phyloP scores from a whole-genome alignment of 2,329 filamentous ascomycete genomes.

The Lasiodiplodia citricola region DNA sequence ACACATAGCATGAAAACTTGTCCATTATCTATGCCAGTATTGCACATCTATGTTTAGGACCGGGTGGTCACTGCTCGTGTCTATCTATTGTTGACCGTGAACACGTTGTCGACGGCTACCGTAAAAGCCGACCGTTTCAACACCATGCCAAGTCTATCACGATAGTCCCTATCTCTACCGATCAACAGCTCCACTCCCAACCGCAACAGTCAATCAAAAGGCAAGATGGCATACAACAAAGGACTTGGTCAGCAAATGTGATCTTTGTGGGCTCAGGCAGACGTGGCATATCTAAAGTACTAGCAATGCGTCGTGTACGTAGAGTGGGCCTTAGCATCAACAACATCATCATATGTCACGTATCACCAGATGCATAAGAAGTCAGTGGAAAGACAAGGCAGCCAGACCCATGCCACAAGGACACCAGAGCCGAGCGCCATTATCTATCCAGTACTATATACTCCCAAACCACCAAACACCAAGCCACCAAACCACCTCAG shows the following conservation, averaged over 20 bases:
- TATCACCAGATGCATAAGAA: neutral
- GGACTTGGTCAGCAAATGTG: neutral
- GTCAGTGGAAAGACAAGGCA: neutral
- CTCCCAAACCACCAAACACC: neutral
- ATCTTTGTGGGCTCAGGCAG: neutral
- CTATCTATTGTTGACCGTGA: neutral
- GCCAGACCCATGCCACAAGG: constrained; percentile 1
- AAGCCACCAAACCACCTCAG: neutral
- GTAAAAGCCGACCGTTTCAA: neutral
- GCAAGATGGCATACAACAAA: neutral
- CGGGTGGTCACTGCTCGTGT: neutral
- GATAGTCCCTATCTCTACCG: neutral
- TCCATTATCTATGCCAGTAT: too few relatives aligned
- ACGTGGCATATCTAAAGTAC: too few relatives aligned
- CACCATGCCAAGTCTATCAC: neutral
- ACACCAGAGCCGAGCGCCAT: neutral
- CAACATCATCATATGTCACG: neutral
- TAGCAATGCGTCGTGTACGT: neutral
- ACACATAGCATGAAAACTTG: too few relatives aligned
- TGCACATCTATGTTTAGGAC: too few relatives aligned
- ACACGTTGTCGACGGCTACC: neutral
- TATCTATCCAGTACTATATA: neutral
- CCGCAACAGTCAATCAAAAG: neutral
- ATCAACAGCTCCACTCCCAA: neutral
- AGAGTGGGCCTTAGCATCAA: neutral